These are phyloP conservation scores for Pythium utonaiense DNA, from an alignment of 352 stramenopile species.

Conservation along the genomic window DNA sequence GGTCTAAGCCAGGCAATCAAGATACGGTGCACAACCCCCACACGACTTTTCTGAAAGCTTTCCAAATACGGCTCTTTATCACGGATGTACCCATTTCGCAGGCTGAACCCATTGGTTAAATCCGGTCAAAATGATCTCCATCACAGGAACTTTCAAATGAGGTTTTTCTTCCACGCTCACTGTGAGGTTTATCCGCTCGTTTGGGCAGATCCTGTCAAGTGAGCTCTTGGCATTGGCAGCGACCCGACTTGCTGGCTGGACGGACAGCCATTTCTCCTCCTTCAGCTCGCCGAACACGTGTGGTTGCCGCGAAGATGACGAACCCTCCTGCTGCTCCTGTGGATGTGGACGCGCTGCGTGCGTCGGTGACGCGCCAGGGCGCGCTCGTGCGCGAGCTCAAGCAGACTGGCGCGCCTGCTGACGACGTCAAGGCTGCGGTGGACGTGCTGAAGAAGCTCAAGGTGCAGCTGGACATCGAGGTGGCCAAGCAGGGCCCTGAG, in stretches of 20 bases:
- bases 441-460: slow-evolving; percentile 94
- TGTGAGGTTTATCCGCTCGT: too few relatives aligned
- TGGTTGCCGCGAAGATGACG: slow-evolving; percentile 14
- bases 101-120: slow-evolving; percentile 10
- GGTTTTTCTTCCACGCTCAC: too few relatives aligned
- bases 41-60: too few relatives aligned
- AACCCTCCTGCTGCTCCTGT: slow-evolving; percentile 31
- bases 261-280: not conserved
- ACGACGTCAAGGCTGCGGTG: slow-evolving; percentile 89
- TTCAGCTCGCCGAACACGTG: not conserved
- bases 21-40: too few relatives aligned
- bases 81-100: too few relatives aligned
- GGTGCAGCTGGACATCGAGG: slow-evolving; percentile 77
- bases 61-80: too few relatives aligned
- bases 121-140: slow-evolving; percentile 17
- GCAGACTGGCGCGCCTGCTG: slow-evolving; percentile 89
- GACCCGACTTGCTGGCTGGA: not conserved
- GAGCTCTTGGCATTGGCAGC: not conserved
- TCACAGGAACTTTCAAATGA: slow-evolving; percentile 17
- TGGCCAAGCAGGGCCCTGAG: slow-evolving; percentile 65
- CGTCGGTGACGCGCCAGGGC: slow-evolving; percentile 94
- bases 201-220: not conserved
- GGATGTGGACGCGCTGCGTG: slow-evolving; percentile 92
- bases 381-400: slow-evolving; percentile 95
- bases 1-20: too few relatives aligned